Evolutionary conservation across 805 yeast genomes (phyloP), one percentile per base, ranked within the genome.

Genomic region (Cyberlindnera japonica): DNA sequence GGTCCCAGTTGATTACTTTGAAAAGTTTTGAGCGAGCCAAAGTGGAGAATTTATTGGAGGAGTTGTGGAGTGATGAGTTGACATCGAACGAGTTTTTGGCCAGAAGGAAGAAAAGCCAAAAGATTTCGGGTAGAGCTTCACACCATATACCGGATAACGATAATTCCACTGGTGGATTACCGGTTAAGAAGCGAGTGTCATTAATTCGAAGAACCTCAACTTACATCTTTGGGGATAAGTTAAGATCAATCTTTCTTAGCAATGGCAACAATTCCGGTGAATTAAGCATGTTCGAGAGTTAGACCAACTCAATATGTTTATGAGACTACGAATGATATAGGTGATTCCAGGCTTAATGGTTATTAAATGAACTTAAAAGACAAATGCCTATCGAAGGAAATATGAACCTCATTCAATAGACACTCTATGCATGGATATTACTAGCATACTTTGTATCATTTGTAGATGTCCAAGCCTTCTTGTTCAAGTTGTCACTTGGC

Each of bases 371-470:
- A n/a, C n/a, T n/a, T n/a, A n/a, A n/a, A n/a, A n/a, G n/a, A n/a
- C n/a, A n/a, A n/a, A n/a, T n/a, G n/a, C n/a, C n/a, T n/a, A n/a
- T n/a, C n/a, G n/a, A n/a, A n/a, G n/a, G n/a, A n/a, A n/a, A n/a
- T n/a, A n/a, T n/a, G n/a, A n/a, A n/a, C n/a, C n/a, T n/a, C n/a
- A n/a, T n/a, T n/a, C n/a, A n/a, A n/a, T n/a, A n/a, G n/a, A n/a
- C n/a, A n/a, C n/a, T n/a, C n/a, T n/a, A n/a, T n/a, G n/a, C n/a
- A n/a, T n/a, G n/a, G n/a, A n/a, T n/a, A n/a, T n/a, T n/a, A n/a
- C n/a, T 16, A 40, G 22, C 10, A 19, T 13, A 30, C 9, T 58
- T 60, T 0, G 76, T 52, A 40, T 76, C 81, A 49, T 77, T 78
- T 10, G 69, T 71, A 6, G 76, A 62, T 7, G 53, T 43, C 53